Conservation (phyloP, 2,329 filamentous ascomycete species). For the Aspergillus calidoustus region DNA sequence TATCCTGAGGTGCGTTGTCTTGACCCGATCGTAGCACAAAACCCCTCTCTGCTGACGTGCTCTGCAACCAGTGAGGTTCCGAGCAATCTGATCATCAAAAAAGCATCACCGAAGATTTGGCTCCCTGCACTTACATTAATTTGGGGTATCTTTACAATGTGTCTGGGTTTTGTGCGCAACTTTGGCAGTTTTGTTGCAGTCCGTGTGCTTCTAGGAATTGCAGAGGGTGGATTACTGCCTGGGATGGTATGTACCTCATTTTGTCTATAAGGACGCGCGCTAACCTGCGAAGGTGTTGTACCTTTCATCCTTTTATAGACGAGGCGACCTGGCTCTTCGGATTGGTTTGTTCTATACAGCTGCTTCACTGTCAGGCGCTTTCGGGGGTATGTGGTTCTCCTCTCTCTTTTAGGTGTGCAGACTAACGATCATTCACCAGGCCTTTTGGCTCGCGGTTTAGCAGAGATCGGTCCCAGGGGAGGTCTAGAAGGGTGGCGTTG, state of each 20-base stretch:
- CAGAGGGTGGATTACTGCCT: constrained; percentile 68
- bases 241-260: constrained; percentile 58
- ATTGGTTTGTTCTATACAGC: constrained; percentile 72
- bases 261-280: not conserved
- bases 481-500: constrained; percentile 64
- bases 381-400: constrained; percentile 53
- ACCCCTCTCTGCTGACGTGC: not conserved
- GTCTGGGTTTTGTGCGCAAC: constrained; percentile 42
- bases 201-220: constrained; percentile 64
- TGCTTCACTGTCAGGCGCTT: constrained; percentile 67
- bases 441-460: constrained; percentile 64
- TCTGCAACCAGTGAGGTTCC: constrained; percentile 59
- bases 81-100: constrained; percentile 67
- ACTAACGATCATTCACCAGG: constrained; percentile 33
- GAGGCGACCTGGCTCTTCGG: constrained; percentile 63
- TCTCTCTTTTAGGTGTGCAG: not conserved
- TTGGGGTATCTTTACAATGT: constrained; percentile 63
- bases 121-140: constrained; percentile 59
- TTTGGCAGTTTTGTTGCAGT: constrained; percentile 64
- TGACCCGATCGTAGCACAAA: not conserved
- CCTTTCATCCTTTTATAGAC: constrained; percentile 65
- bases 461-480: constrained; percentile 61
- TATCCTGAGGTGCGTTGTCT: constrained; percentile 58
- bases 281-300: constrained; percentile 59
- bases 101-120: constrained; percentile 64